Base-by-base conservation (phyloP, 1,284 basidiomycete genomes). In the Trichosporon sp. region DNA sequence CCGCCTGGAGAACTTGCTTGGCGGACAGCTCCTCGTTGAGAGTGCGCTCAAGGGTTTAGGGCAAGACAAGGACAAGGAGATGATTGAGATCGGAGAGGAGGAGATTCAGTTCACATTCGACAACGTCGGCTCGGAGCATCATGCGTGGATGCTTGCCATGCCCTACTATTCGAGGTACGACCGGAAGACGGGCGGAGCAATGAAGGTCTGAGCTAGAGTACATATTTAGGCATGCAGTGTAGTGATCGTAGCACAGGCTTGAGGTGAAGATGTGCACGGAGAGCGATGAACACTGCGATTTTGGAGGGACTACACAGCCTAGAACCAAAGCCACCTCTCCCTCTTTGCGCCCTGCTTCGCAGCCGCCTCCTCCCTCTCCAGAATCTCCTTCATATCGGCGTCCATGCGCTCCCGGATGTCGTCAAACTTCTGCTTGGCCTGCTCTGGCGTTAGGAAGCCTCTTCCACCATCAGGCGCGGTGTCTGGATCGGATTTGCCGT, bases 131-230 rank as follows among this genome's bases (percentile, higher is more conserved):
- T 69, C 66, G 1, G 67, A 71, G 46, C 71, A 73, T 56, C 71
- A 73, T 33, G 69, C 69, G 7, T 73, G 70, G 70, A 56, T 71
- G 63, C 70, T 73, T 67, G 69, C 64, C n/a, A 66, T 70, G 67
- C 71, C 71, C 7, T 70, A 71, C 56, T 73, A 69, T 46, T 63
- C 67, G 21, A 14, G 57, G 11, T 62, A 57, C 44, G 61, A 62
- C 40, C 58, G 58, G 44, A 44, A 32, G 14, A 62, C 61, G n/a
- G 61, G 61, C 16, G 61, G 61, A 7, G 61, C 61, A n/a, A 32
- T 62, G 31, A 40, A 34, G 19, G 36, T 62, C 4, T 62, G 34
- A 29, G 7, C 23, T 14, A 21, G 23, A n/a, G 14, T 16, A n/a
- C 25, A 16, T 3, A 37, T 37, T 7, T 34, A 14, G 33, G 21